Conservation (phyloP, 805 yeast genomes). For the Ogataea allantospora region DNA sequence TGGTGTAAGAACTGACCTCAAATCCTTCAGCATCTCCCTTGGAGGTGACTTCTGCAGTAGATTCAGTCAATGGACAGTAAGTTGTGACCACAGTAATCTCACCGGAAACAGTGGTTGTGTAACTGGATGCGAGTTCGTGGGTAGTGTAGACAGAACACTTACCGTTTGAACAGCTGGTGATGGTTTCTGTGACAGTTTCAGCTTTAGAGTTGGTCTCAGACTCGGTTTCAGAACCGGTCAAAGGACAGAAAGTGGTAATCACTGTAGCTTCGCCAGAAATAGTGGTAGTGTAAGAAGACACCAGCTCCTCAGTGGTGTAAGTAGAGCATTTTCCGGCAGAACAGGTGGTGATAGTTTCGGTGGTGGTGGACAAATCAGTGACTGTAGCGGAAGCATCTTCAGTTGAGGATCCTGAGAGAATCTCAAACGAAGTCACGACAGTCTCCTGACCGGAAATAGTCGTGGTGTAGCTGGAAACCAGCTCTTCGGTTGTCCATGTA, state of each 20-base stretch:
- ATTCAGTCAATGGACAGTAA: constrained; percentile 17
- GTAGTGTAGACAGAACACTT: constrained; percentile 18
- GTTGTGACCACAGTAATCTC: constrained; percentile 23
- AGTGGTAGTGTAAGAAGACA: constrained; percentile 27
- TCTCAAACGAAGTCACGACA: constrained; percentile 8
- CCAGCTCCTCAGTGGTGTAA: constrained; percentile 16
- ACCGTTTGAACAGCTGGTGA: constrained; percentile 24
- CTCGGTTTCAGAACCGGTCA: constrained; percentile 6
- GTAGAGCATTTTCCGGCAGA: constrained; percentile 21
- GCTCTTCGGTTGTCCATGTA: constrained; percentile 13
- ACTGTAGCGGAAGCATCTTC: constrained; percentile 8
- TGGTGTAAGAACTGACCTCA: constrained; percentile 16
- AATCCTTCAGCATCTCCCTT: constrained; percentile 17
- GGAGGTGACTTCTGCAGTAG: constrained; percentile 9
- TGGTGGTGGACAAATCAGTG: constrained; percentile 19
- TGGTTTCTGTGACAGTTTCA: constrained; percentile 14
- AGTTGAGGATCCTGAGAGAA: constrained; percentile 3
- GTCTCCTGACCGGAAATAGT: constrained; percentile 21
- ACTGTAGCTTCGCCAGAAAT: constrained; percentile 19
- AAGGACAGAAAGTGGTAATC: constrained; percentile 25
- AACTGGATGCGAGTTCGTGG: constrained; percentile 23
- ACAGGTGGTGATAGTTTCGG: constrained; percentile 20
- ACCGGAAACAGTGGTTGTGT: constrained; percentile 25
- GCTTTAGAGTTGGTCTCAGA: constrained; percentile 7
- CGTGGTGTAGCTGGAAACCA: constrained; percentile 27